phyloP scores from a whole-genome alignment of 202 grass and related monocot species.

The Bolboschoenoplectus hybrid region DNA sequence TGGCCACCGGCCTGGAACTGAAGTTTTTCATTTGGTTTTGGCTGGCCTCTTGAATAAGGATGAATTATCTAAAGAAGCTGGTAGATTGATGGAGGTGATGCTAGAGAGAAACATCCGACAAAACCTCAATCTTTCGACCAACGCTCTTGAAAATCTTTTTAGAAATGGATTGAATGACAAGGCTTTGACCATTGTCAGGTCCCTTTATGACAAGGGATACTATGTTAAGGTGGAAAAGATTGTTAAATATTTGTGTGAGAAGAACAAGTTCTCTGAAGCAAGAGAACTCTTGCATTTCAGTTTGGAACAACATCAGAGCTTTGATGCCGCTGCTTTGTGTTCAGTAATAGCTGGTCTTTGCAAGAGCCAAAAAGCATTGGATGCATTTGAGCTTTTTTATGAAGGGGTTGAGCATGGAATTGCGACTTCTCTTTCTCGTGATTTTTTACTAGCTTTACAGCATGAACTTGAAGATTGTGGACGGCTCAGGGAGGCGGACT shows the following conservation, averaged over 20 bases:
- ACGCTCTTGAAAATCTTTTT: constrained; percentile 52
- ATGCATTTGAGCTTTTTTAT: constrained; percentile 73
- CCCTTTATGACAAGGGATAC: constrained; percentile 67
- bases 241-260: constrained; percentile 50
- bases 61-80: constrained; percentile 62
- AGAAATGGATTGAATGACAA: constrained; percentile 47
- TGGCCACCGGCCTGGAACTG: constrained; percentile 70
- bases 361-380: constrained; percentile 46
- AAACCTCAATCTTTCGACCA: constrained; percentile 73
- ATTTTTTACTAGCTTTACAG: constrained; percentile 59
- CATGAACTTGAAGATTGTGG: constrained; percentile 60
- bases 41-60: constrained; percentile 69
- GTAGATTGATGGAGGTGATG: constrained; percentile 69
- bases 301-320: constrained; percentile 50
- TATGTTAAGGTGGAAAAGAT: constrained; percentile 81
- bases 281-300: constrained; percentile 66
- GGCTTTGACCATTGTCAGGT: constrained; percentile 55
- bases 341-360: constrained; percentile 71
- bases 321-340: constrained; percentile 40
- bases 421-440: constrained; percentile 45
- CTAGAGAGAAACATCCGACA: constrained; percentile 72
- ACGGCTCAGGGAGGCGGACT: constrained; percentile 59
- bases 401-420: constrained; percentile 56
- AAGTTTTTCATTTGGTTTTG: constrained; percentile 70
- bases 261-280: constrained; percentile 70